Percentiles rank a stretch among this genome's conserved stretches.
Evolutionary conservation across 345 rosid species (phyloP).

Genomic region (Garcia nutans): DNA sequence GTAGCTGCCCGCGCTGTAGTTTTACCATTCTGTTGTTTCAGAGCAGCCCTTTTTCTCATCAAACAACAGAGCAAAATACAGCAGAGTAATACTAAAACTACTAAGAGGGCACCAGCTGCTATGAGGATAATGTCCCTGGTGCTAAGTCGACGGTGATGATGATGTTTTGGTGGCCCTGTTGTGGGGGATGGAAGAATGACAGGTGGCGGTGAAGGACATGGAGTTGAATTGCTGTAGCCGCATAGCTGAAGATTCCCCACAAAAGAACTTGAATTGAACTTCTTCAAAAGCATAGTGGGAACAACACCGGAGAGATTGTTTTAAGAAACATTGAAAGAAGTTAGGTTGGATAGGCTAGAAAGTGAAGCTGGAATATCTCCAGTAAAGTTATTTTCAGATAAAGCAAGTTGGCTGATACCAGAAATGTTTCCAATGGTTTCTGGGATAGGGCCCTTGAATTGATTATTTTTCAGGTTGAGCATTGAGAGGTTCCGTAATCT

Average conservation of each 20-base stretch:
- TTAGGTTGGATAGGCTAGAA: constrained; percentile 51
- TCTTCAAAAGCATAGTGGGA: constrained; percentile 57
- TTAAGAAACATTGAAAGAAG: constrained; percentile 77
- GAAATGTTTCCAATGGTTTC: constrained; percentile 55
- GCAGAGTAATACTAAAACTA: constrained; percentile 57
- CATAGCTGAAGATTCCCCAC: constrained; percentile 85
- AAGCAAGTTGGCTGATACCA: constrained; percentile 52
- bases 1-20: constrained; percentile 18
- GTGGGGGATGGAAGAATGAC: constrained; percentile 48
- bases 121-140: constrained; percentile 72
- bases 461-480: constrained; percentile 61
- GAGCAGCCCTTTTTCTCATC: constrained; percentile 53
- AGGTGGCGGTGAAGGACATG: constrained; percentile 61
- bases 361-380: constrained; percentile 72
- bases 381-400: constrained; percentile 63
- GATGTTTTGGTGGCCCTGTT: constrained; percentile 29
- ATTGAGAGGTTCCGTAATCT: constrained; percentile 53
- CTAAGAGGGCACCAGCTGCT: constrained; percentile 67
- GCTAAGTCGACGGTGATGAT: constrained; percentile 49
- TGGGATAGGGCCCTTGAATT: constrained; percentile 60
- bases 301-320: constrained; percentile 85
- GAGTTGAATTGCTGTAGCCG: constrained; percentile 63
- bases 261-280: constrained; percentile 85
- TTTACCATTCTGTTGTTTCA: constrained; percentile 51
- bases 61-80: constrained; percentile 65